phyloP scores from a whole-genome alignment of 2,329 filamentous ascomycete species.

The Sporothrix pallida region DNA sequence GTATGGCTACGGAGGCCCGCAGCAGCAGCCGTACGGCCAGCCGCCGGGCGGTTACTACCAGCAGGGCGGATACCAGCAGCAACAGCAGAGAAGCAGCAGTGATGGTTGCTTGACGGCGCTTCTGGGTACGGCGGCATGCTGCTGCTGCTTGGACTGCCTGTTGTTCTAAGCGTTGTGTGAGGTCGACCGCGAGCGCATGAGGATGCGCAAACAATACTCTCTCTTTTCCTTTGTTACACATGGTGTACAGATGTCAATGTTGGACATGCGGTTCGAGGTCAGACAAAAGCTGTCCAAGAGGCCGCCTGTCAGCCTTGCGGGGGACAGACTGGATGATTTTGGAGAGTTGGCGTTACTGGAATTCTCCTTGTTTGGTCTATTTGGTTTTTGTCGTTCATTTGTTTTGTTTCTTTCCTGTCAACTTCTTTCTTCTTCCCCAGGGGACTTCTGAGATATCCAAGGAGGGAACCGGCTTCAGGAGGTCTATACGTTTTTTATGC shows the following conservation, averaged over 20 bases:
- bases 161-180: conserved; percentile 53
- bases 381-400: not conserved
- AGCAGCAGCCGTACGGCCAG: conserved; percentile 41
- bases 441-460: conserved; percentile 16
- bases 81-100: conserved; percentile 34
- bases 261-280: not conserved
- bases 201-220: not conserved
- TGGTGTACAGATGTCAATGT: not conserved
- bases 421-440: not conserved
- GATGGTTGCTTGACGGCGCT: conserved; percentile 52
- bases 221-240: not conserved
- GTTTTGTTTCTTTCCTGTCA: not conserved
- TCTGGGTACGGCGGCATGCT: conserved; percentile 60
- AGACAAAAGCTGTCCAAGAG: not conserved
- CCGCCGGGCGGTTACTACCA: conserved; percentile 43
- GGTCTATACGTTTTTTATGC: not conserved
- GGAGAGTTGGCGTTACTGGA: not conserved
- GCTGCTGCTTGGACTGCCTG: conserved; percentile 61
- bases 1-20: conserved; percentile 38
- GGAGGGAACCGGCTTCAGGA: not conserved
- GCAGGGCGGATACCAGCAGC: conserved; percentile 43
- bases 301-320: not conserved
- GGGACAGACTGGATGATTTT: no score
- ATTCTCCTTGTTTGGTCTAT: not conserved
- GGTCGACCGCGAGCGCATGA: not conserved